Percentiles rank a stretch among this genome's conserved stretches.
These are phyloP conservation scores for Endotrypanum monterogeii DNA, from an alignment of 208 protist species.

Conservation along the genomic window DNA sequence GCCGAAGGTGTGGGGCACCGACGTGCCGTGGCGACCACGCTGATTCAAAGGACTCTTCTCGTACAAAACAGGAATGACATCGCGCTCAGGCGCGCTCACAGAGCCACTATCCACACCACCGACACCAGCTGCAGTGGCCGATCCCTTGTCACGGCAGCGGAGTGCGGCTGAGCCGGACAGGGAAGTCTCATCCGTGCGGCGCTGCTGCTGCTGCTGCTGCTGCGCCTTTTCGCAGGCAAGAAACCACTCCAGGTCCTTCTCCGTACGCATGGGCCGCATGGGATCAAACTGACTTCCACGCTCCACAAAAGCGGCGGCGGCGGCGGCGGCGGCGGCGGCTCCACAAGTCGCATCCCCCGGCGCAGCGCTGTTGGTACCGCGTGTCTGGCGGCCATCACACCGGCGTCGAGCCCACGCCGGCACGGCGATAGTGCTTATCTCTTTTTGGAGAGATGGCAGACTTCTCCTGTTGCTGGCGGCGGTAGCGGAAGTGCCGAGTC, in stretches of 20 bases:
- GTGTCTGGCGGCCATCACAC: neutral
- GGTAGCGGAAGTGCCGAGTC: neutral
- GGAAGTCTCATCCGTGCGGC: neutral
- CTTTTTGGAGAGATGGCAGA: neutral
- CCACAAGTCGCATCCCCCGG: neutral
- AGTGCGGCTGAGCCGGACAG: conserved; percentile 1
- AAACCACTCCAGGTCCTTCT: conserved; percentile 44
- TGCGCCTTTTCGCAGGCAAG: conserved; percentile 27
- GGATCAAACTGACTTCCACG: conserved; percentile 19
- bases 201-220: conserved; percentile 20
- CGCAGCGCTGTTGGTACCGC: neutral
- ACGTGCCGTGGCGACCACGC: neutral
- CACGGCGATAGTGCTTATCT: conserved; percentile 23
- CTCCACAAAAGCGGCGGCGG: neutral
- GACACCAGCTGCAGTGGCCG: neutral
- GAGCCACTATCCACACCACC: neutral
- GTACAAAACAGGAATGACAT: conserved; percentile 10
- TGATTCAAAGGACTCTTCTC: conserved; percentile 4
- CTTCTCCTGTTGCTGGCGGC: neutral
- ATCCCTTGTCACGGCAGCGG: conserved; percentile 4
- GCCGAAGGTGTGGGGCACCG: neutral
- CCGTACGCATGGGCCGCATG: conserved; percentile 41
- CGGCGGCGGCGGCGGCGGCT: neutral
- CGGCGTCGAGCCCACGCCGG: conserved; percentile 27
- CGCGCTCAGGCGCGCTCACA: conserved; percentile 3